Percentiles rank a stretch among this genome's conserved stretches.
Evolutionary conservation across 345 rosid species (phyloP).

Genomic region (Streptanthus diversifolius): DNA sequence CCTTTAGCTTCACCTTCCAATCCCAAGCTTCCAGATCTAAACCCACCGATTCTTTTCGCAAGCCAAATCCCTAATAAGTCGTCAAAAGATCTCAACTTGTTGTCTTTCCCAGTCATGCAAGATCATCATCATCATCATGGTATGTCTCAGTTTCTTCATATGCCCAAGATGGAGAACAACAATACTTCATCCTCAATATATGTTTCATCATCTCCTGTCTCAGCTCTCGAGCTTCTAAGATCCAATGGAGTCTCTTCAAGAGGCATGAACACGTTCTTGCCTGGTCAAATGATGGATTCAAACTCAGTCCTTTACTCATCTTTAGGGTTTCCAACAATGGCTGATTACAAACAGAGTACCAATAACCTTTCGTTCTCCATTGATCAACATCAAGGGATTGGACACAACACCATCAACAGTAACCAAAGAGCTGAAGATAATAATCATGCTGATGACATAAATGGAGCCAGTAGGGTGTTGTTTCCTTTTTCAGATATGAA

Average conservation of each 20-base stretch:
- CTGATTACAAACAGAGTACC: conserved; percentile 30
- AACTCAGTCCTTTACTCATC: conserved; percentile 35
- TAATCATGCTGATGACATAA: conserved; percentile 22
- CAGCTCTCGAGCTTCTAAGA: conserved; percentile 36
- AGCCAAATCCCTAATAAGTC: conserved; percentile 27
- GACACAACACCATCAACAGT: conserved; percentile 26
- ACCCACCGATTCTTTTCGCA: conserved; percentile 37
- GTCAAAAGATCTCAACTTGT: conserved; percentile 34
- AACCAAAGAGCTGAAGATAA: conserved; percentile 18
- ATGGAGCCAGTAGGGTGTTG: conserved; percentile 35
- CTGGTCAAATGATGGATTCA: conserved; percentile 38
- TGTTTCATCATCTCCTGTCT: conserved; percentile 31
- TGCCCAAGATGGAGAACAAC: conserved; percentile 33
- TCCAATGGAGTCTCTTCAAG: conserved; percentile 35
- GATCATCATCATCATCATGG: conserved; percentile 33
- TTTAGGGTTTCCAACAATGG: conserved; percentile 36
- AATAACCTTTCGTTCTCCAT: conserved; percentile 31
- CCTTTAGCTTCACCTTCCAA: conserved; percentile 24
- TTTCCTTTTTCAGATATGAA: conserved; percentile 38
- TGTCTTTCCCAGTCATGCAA: conserved; percentile 39
- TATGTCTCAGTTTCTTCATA: conserved; percentile 37
- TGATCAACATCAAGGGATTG: conserved; percentile 33
- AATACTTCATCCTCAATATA: conserved; percentile 23
- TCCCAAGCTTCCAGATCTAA: conserved; percentile 35
- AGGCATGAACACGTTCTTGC: conserved; percentile 35